Evolutionary conservation across 805 yeast species (phyloP), one percentile per base, ranked within the genome.

Genomic region (Schwanniomyces polymorphus): DNA sequence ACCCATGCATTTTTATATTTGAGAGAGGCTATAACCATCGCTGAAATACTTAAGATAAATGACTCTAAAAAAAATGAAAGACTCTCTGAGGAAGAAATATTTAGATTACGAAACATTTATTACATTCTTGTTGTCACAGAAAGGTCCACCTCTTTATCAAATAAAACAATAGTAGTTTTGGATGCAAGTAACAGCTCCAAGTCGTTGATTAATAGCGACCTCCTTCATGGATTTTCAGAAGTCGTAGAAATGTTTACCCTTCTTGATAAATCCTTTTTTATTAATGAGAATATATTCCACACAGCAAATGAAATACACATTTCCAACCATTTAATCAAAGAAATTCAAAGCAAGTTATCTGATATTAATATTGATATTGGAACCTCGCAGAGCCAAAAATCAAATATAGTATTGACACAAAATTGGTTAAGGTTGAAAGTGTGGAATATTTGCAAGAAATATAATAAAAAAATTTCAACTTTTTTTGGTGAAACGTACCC

Each of bases 361-460:
- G 44, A 54, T 44, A n/a, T 64, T 18, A 49, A 53, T 34, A 54
- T 53, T 8, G 26, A 45, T 14, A 53, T 14, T n/a, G 7, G 18
- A 11, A 34, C 41, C 6, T 41, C 45, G 3, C 35, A 34, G 2
- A 11, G 10, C 16, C 45, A 42, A 26, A 35, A 62, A 45, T 57
- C 68, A 42, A 69, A 71, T 50, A 63, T 70, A 14, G 44, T 67
- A 3, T 45, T 70, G 10, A 62, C 70, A 23, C 64, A 66, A 45
- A 61, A 63, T 35, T 71, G 76, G 76, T 66, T 71, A 61, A 60
- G 59, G 40, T 57, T 72, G 1, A 56, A 70, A 31, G 64, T 72
- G 0, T 71, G 76, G 74, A 65, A 65, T 45, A 53, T 68, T 27
- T 56, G 72, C 7, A 52, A 59, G 39, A 59, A 62, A n/a, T n/a